These are phyloP conservation scores for Claviceps fusiformis DNA, from an alignment of 2,329 filamentous ascomycete species.

Conservation along the genomic window DNA sequence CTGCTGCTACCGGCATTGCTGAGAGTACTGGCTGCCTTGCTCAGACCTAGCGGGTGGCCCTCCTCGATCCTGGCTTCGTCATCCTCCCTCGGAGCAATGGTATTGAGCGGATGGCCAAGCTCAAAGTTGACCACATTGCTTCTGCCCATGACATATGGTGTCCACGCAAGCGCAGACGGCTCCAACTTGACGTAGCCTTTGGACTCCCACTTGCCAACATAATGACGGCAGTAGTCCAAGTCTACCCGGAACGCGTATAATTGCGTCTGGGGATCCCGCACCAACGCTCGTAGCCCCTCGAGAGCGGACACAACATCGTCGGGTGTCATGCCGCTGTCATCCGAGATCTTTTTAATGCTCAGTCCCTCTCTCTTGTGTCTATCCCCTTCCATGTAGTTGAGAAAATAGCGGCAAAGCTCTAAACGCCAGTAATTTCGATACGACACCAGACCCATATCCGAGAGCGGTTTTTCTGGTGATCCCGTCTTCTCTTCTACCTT, in stretches of 20 bases:
- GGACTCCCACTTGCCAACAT: conserved; percentile 76
- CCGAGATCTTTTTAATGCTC: conserved; percentile 58
- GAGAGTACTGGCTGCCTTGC: background rate
- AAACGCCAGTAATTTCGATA: conserved; percentile 97
- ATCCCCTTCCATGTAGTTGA: conserved; percentile 29
- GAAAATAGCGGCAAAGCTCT: conserved; percentile 71
- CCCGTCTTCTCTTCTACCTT: conserved; percentile 87
- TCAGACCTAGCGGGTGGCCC: conserved; percentile 7
- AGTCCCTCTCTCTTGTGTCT: conserved; percentile 32
- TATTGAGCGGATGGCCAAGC: conserved; percentile 64
- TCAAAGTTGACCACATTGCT: conserved; percentile 73
- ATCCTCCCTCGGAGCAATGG: conserved; percentile 77
- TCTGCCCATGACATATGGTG: conserved; percentile 90
- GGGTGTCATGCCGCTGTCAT: conserved; percentile 85
- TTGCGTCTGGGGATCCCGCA: conserved; percentile 77
- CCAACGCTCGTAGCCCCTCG: conserved; percentile 77
- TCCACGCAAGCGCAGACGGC: conserved; percentile 75
- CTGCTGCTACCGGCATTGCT: conserved; percentile 8
- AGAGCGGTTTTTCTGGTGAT: conserved; percentile 91
- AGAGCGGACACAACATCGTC: conserved; percentile 93
- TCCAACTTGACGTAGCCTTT: conserved; percentile 83
- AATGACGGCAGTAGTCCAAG: conserved; percentile 70
- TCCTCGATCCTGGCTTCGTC: conserved; percentile 35
- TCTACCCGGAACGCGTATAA: conserved; percentile 84
- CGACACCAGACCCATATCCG: conserved; percentile 93